Base-by-base conservation (phyloP, 73 alveolate genomes). In the Stentor roeselii region DNA sequence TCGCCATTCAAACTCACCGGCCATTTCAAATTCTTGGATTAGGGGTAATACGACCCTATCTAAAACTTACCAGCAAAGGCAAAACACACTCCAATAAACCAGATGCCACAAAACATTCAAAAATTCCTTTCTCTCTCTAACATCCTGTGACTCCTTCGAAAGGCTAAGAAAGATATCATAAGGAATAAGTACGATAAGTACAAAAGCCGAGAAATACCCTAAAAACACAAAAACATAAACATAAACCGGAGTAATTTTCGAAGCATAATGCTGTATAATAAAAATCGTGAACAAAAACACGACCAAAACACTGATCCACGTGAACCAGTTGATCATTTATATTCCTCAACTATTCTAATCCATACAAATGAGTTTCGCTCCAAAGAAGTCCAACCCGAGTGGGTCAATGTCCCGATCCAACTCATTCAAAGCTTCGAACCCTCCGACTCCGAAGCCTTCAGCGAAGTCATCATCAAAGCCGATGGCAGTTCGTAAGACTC, bases 21-120 rank as follows among this genome's bases (percentile, higher is more conserved):
- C 74, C 60, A 76, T 37, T 76, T 76, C 84, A 37, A n/a, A 76
- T 76, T 76, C 84, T 76, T 76, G 84, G 34, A 76, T 76, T 32
- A 76, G 21, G 21, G 84, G 84, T 21, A 76, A 67, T 15, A 76
- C 39, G 21, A 37, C 36, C 31, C 82, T 67, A 67, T 67, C 15
- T 32, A 27, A 67, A 67, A 67, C 11, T 15, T 67, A 67, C 84
- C 84, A 76, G 74, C 84, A 76, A 1, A 76, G 34, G 36, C 32
- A 31, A 76, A 76, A 76, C 39, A 41, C 84, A 39, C 38, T 41
- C 59, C 84, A 76, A 76, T 76, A 76, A 27, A 39, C 67, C 32
- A 41, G 82, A 14, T 38, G 84, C 84, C 84, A 76, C n/a, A 76
- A 15, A n/a, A 76, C 39, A 27, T 6, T 21, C 39, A 76, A 61